Evolutionary conservation across 768 basidiomycete species (phyloP).

Genomic region (Tulasnella sp.): DNA sequence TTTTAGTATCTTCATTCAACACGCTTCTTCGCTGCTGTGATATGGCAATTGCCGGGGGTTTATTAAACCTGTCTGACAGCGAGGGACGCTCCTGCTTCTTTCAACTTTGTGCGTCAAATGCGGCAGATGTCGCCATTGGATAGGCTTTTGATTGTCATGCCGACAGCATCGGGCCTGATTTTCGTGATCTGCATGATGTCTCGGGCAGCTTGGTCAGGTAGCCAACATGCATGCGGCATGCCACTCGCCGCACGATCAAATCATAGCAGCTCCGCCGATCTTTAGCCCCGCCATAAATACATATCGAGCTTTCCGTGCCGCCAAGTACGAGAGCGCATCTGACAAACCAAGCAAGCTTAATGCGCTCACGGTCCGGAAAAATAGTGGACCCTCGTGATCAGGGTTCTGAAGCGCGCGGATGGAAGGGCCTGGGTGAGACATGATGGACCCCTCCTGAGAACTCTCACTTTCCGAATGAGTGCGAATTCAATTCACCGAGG

Average conservation of each 20-base stretch:
- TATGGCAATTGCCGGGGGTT: not conserved
- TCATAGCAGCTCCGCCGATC: too few species aligned
- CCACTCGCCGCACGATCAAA: too few species aligned
- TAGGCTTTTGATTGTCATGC: not conserved
- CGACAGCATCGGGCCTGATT: not conserved
- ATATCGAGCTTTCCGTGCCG: too few species aligned
- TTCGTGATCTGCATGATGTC: not conserved
- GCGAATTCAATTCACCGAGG: not conserved
- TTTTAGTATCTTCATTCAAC: not conserved
- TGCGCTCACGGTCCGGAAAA: not conserved
- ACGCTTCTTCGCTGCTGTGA: not conserved
- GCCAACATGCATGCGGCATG: too few species aligned
- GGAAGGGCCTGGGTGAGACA: not conserved
- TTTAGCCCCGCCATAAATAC: too few species aligned
- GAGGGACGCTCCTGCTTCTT: not conserved
- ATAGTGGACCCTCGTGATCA: not conserved
- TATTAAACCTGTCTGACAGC: not conserved
- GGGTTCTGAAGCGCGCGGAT: not conserved
- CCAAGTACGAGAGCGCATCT: not conserved
- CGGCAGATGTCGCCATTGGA: not conserved
- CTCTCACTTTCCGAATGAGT: too few species aligned
- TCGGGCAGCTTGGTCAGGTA: not conserved
- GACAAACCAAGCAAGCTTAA: not conserved
- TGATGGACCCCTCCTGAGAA: not conserved
- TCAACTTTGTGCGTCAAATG: not conserved